Base-by-base conservation (phyloP, 78 protist genomes). In the Dictyostelium capitatum region DNA sequence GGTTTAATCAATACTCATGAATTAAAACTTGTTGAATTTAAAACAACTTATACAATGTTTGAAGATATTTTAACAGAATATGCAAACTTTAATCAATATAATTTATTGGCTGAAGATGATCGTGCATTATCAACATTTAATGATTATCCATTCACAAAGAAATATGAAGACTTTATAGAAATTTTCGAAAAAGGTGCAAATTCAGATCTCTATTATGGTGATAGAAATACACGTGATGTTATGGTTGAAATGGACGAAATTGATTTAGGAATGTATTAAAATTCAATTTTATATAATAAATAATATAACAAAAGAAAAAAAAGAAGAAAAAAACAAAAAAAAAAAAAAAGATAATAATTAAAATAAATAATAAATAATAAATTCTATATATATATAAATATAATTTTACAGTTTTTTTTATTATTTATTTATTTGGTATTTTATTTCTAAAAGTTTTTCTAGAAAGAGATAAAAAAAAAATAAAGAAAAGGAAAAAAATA, bases 61-160 rank as follows among this genome's bases (percentile, higher is more conserved):
- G 92, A 85, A 75, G 50, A 51, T 28, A 17, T 74, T 59, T 3
- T 85, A 17, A 43, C 57, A 14, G 64, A 85, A 62, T 85, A 59
- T 51, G 17, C 11, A n/a, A 50, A 17, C 5, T 11, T 20, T 5
- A 54, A 72, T 37, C 57, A 56, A 37, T 14, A 32, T 17, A 30
- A 19, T 20, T 28, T 75, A 30, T 11, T n/a, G 0, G 92, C 59
- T 11, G 46, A 73, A 25, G 92, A 75, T 48, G 23, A 23, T 20
- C 5, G 11, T 0, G 3, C 23, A 30, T 83, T 83, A 1, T 20
- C 19, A 1, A 25, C 80, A n/a, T 30, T 8, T 50, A 5, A 3
- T 17, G 73, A 74, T 15, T 15, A 70, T 20, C 80, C 90, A 25
- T 64, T 82, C 90, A 48, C 90, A 30, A 37, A 30, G 25, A 54